A percentile compares a stretch with the other conserved stretches of the same genome.
Conservation (phyloP, 305 asterid species). For the Nicotiana rustica region DNA sequence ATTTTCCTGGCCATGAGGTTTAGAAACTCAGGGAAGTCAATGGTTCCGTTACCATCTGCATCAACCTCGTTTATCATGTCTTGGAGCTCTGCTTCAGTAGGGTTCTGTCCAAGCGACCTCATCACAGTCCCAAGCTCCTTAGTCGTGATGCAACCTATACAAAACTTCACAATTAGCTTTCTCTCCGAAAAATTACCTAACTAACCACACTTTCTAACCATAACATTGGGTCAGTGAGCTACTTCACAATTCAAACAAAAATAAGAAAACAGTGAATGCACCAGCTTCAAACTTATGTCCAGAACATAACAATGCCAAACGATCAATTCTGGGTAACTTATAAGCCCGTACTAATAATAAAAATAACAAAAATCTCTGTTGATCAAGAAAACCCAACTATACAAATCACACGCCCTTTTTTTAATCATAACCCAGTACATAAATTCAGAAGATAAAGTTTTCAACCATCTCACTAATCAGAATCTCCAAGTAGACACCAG, state of each 20-base stretch:
- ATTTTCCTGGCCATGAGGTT: constrained; percentile 72
- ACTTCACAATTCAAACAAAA: neutral
- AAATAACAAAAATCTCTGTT: neutral
- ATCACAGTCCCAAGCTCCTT: constrained; percentile 77
- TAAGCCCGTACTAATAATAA: neutral
- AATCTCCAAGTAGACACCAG: no score
- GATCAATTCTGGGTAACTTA: neutral
- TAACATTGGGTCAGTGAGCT: neutral
- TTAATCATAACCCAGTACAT: no score
- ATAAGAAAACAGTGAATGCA: neutral
- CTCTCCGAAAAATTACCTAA: neutral
- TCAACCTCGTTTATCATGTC: constrained; percentile 76
- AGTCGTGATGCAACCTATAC: constrained; percentile 67
- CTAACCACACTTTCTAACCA: neutral
- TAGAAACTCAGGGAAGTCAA: constrained; percentile 72
- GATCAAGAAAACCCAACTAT: no score
- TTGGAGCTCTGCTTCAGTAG: constrained; percentile 74
- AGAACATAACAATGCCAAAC: neutral
- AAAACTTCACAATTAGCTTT: constrained; percentile 17
- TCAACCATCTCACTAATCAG: no score
- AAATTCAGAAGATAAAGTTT: no score
- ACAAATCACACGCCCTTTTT: no score
- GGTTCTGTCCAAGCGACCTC: constrained; percentile 77
- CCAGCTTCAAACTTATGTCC: neutral
- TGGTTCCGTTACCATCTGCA: constrained; percentile 80